These are phyloP conservation scores for Apiospora rasikravindrae DNA, from an alignment of 2,329 filamentous ascomycete genomes.

Conservation along the genomic window DNA sequence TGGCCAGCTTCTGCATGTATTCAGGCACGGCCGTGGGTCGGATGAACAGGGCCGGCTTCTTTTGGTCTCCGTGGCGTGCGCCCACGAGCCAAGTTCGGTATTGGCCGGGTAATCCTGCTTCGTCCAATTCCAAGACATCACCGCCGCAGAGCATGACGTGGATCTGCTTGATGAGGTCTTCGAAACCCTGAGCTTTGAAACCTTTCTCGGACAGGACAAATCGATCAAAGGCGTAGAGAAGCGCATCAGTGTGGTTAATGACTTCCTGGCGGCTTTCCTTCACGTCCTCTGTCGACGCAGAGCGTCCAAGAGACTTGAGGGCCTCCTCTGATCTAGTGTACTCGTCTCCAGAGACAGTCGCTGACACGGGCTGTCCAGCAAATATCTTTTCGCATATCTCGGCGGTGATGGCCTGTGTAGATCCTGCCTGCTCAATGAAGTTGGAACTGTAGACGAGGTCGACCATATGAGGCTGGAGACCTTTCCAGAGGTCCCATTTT, in stretches of 20 bases:
- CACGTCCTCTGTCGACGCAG: conserved; percentile 14
- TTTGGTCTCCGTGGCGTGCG: conserved; percentile 22
- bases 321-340: conserved; percentile 24
- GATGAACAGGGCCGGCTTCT: conserved; percentile 29
- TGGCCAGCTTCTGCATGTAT: conserved; percentile 34
- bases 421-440: conserved; percentile 28
- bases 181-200: conserved; percentile 19
- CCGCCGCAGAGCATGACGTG: conserved; percentile 25
- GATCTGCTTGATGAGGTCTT: conserved; percentile 24
- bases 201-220: conserved; percentile 21
- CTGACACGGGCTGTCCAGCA: conserved; percentile 20
- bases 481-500: background rate
- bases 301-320: conserved; percentile 18
- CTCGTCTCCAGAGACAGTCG: conserved; percentile 22
- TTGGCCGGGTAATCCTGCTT: conserved; percentile 41
- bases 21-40: conserved; percentile 26
- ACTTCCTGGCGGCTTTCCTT: conserved; percentile 26
- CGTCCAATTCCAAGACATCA: conserved; percentile 35
- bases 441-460: conserved; percentile 29
- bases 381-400: conserved; percentile 25
- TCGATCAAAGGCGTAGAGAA: conserved; percentile 26
- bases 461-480: conserved; percentile 13
- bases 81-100: conserved; percentile 33
- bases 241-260: conserved; percentile 28
- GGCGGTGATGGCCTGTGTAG: conserved; percentile 23